These are phyloP conservation scores for Meyerozyma elateridarum DNA, from an alignment of 1,139 yeast species.

Conservation along the genomic window DNA sequence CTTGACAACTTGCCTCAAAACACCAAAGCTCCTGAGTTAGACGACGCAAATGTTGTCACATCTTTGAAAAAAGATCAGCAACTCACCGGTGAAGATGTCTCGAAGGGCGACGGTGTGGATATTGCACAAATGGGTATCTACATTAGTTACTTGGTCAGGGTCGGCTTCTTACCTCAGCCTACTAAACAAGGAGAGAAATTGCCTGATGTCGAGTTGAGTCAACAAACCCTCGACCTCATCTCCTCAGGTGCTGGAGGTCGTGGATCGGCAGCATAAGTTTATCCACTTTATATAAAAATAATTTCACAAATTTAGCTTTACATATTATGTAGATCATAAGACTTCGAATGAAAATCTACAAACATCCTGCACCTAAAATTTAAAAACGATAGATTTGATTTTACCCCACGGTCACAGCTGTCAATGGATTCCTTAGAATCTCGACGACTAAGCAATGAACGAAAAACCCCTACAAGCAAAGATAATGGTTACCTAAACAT, in stretches of 20 bases:
- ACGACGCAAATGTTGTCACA: conserved; percentile 69
- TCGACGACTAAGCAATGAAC: too few species aligned
- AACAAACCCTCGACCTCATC: conserved; percentile 60
- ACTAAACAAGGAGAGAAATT: conserved; percentile 38
- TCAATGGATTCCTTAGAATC: too few species aligned
- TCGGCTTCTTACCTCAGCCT: conserved; percentile 74
- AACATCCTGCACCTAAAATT: too few species aligned
- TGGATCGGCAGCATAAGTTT: conserved; percentile 58
- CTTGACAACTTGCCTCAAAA: conserved; percentile 85
- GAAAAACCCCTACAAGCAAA: too few species aligned
- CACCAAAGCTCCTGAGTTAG: conserved; percentile 93
- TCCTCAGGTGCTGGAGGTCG: conserved; percentile 90
- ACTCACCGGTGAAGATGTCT: conserved; percentile 62
- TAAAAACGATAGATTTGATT: too few species aligned
- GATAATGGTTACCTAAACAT: too few species aligned
- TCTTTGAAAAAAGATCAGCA: conserved; percentile 57
- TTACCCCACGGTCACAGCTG: too few species aligned
- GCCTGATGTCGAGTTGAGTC: conserved; percentile 54
- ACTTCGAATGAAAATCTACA: too few species aligned
- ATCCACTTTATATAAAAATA: too few species aligned
- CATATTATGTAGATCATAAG: too few species aligned
- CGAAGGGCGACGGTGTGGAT: conserved; percentile 72
- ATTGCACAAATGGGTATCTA: conserved; percentile 65
- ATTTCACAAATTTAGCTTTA: too few species aligned
- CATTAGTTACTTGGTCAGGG: conserved; percentile 69